Base-by-base conservation (phyloP, 2,329 filamentous ascomycete species). In the Trichoderma semiorbis region DNA sequence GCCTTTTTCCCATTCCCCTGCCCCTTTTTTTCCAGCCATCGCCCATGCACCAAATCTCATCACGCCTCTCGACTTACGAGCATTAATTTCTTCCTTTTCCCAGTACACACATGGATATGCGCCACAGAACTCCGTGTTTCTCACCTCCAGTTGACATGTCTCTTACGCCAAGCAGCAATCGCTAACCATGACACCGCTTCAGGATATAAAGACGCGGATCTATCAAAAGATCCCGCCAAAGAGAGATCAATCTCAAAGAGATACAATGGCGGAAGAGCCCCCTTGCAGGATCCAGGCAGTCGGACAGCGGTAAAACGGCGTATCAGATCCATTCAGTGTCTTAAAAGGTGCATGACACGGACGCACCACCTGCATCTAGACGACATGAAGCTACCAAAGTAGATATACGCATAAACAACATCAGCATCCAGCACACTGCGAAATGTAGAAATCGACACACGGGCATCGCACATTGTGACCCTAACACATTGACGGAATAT, bases 21-120 rank as follows among this genome's bases (percentile, higher is more conserved):
- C 32, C 64, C 64, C 64, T 32, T 57, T 67, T 67, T 57, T 66
- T 26, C 21, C 62, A 32, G 14, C 57, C 34, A 34, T 60, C 36
- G 65, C 53, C 32, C 21, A 57, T 67, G 30, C 47, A 64, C 39
- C 47, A 34, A 57, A 67, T 67, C 64, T 67, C 32, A 67, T 67
- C 64, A 58, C 50, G 32, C 47, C 64, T 67, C 50, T 43, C 21
- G n/a, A 34, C 21, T 57, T 67, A 57, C 64, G 64, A 67, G 50
- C 57, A 32, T 16, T 64, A 64, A 70, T 70, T 43, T 70, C 60
- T 55, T 62, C 50, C 32, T 8, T 57, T 24, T 57, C 47, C 36
- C 24, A 24, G 18, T 3, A 43, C 18, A 58, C 65, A 58, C 65
- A 21, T 68, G 34, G 65, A 28, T 60, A 47, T 60, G 26, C 53